These are phyloP conservation scores for Fusarium phyllophilum DNA, from an alignment of 2,329 filamentous ascomycete species.

Conservation along the genomic window DNA sequence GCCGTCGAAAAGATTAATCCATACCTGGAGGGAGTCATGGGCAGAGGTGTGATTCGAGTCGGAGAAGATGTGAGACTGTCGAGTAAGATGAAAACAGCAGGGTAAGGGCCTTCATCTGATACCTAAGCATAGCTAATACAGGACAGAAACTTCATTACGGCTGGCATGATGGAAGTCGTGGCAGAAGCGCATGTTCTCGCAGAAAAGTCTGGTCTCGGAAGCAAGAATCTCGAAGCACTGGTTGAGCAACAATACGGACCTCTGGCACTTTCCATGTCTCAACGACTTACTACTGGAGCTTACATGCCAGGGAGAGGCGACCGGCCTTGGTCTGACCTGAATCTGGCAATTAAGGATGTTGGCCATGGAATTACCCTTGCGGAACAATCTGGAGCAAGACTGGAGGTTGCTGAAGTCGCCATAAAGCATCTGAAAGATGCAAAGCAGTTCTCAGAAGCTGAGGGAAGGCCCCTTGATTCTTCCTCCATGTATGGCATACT, in stretches of 20 bases:
- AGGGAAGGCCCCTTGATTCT: slow-evolving; percentile 56
- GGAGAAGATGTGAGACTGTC: slow-evolving; percentile 56
- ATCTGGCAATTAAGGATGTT: slow-evolving; percentile 63
- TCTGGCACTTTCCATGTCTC: slow-evolving; percentile 51
- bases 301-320: slow-evolving; percentile 50
- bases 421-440: slow-evolving; percentile 57
- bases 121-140: background rate
- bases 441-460: slow-evolving; percentile 49
- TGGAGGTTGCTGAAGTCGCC: slow-evolving; percentile 56
- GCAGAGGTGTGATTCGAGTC: slow-evolving; percentile 54
- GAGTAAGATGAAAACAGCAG: slow-evolving; percentile 59
- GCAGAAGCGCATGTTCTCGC: slow-evolving; percentile 62
- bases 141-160: slow-evolving; percentile 58
- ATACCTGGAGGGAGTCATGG: slow-evolving; percentile 54
- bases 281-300: slow-evolving; percentile 51
- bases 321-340: slow-evolving; percentile 59
- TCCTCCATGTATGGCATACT: slow-evolving; percentile 62
- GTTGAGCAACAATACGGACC: slow-evolving; percentile 54
- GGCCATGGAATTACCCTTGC: slow-evolving; percentile 59
- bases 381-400: slow-evolving; percentile 48
- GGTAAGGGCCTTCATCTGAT: slow-evolving; percentile 40
- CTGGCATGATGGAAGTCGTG: slow-evolving; percentile 60
- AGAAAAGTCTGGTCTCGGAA: slow-evolving; percentile 55
- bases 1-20: slow-evolving; percentile 52
- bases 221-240: slow-evolving; percentile 54